Evolutionary conservation across 768 basidiomycete genomes (phyloP).

Genomic region (Kwoniella dejecticola): DNA sequence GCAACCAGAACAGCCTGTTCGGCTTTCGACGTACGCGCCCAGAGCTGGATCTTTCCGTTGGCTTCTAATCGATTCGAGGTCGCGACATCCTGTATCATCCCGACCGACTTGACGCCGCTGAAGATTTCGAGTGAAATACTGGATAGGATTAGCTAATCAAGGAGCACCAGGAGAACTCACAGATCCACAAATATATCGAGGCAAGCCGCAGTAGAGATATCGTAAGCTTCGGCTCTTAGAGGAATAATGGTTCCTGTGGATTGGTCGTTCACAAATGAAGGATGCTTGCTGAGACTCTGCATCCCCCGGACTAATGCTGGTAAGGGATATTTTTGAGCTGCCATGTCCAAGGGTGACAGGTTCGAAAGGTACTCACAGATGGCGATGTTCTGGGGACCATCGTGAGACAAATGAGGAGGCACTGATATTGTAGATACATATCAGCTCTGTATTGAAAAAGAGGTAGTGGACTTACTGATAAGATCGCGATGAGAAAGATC

Average conservation of each 20-base stretch:
- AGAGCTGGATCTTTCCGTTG: not conserved
- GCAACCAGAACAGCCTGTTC: not conserved
- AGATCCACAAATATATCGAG: not conserved
- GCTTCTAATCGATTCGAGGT: not conserved
- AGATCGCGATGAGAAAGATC: not conserved
- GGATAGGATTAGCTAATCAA: not conserved
- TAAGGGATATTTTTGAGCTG: not conserved
- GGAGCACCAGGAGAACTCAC: not conserved
- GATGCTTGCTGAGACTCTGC: not conserved
- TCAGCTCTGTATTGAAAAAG: no score
- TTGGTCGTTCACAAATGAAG: not conserved
- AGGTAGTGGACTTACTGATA: not conserved
- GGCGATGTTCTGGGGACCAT: not conserved
- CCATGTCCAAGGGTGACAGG: not conserved
- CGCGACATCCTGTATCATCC: not conserved
- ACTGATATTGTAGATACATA: no score
- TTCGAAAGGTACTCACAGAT: not conserved
- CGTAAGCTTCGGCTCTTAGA: not conserved
- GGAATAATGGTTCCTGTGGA: not conserved
- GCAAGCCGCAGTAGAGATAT: not conserved
- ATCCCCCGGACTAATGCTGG: not conserved
- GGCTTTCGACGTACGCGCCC: not conserved
- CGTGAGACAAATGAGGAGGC: not conserved
- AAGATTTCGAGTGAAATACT: not conserved
- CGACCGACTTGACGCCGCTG: not conserved